A percentile compares a stretch with the other conserved stretches of the same genome.
Conservation (phyloP, 1,139 yeast genomes). For the Wickerhamiella infanticola region DNA sequence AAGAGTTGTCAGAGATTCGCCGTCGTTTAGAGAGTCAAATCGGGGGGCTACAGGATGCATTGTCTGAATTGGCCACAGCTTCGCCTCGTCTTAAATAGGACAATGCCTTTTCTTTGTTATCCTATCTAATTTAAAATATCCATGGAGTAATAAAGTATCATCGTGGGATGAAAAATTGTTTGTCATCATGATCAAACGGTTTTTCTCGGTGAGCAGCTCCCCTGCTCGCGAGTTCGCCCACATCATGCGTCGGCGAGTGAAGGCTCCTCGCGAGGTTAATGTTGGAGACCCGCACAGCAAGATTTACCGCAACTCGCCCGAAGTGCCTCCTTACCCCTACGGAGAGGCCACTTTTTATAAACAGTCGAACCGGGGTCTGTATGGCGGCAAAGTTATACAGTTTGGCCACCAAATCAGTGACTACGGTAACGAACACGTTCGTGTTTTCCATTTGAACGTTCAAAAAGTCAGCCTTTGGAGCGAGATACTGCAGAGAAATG, state of each 20-base stretch:
- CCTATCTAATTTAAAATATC: neutral
- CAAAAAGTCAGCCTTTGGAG: conserved; percentile 69
- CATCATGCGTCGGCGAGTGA: conserved; percentile 21
- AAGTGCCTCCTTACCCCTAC: conserved; percentile 66
- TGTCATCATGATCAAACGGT: conserved; percentile 1
- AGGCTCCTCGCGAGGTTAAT: conserved; percentile 16
- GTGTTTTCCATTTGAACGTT: conserved; percentile 74
- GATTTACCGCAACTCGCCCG: conserved; percentile 17
- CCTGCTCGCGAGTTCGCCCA: conserved; percentile 18
- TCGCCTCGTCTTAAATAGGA: conserved; percentile 29
- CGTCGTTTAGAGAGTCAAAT: conserved; percentile 21
- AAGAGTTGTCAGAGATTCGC: conserved; percentile 23
- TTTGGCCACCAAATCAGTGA: conserved; percentile 71
- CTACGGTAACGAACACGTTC: conserved; percentile 53
- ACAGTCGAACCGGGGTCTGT: conserved; percentile 74
- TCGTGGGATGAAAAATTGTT: neutral
- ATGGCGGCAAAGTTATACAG: conserved; percentile 73
- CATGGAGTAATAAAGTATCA: too few relatives aligned
- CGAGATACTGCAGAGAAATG: conserved; percentile 46
- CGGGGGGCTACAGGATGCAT: conserved; percentile 21
- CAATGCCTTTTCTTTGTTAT: neutral
- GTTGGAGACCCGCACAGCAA: conserved; percentile 22
- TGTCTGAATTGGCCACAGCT: conserved; percentile 31
- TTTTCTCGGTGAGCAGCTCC: neutral
- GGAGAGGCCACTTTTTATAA: conserved; percentile 66